Evolutionary conservation across 805 yeast species (phyloP).

Genomic region (Metschnikowia borealis): DNA sequence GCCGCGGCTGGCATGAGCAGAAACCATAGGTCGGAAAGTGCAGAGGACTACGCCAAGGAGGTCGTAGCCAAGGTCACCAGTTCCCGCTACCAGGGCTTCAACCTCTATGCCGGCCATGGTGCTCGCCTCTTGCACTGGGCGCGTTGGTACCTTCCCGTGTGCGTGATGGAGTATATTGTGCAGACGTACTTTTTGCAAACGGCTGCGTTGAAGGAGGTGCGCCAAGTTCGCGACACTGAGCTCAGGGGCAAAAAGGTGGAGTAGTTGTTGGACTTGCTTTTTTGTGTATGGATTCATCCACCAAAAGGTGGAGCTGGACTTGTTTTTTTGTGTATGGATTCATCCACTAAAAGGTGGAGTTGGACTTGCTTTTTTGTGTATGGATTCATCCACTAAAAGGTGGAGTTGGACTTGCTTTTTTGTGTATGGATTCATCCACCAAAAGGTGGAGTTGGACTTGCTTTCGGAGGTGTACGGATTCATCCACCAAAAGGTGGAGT

Average conservation of each 20-base stretch:
- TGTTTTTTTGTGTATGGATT: no score
- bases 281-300: no score
- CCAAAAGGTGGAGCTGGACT: no score
- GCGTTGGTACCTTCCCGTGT: conserved; percentile 14
- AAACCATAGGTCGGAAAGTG: conserved; percentile 5
- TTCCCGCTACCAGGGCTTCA: conserved; percentile 13
- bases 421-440: no score
- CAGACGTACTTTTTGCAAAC: conserved; percentile 15
- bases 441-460: no score
- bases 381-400: no score
- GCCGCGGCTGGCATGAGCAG: conserved; percentile 13
- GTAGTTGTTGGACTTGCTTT: no score
- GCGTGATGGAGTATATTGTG: conserved; percentile 9
- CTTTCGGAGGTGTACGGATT: no score
- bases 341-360: no score
- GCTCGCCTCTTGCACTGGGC: conserved; percentile 11
- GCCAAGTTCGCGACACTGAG: conserved; percentile 2
- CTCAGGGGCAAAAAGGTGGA: background rate
- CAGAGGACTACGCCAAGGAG: conserved; percentile 11
- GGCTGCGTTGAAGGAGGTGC: conserved; percentile 9
- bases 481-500: no score
- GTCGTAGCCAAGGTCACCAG: conserved; percentile 12
- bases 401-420: no score
- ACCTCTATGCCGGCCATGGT: conserved; percentile 13
- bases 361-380: no score